Evolutionary conservation across 1,284 basidiomycete species (phyloP), one percentile per base, ranked within the genome.

Genomic region (Cryptococcus sp.): DNA sequence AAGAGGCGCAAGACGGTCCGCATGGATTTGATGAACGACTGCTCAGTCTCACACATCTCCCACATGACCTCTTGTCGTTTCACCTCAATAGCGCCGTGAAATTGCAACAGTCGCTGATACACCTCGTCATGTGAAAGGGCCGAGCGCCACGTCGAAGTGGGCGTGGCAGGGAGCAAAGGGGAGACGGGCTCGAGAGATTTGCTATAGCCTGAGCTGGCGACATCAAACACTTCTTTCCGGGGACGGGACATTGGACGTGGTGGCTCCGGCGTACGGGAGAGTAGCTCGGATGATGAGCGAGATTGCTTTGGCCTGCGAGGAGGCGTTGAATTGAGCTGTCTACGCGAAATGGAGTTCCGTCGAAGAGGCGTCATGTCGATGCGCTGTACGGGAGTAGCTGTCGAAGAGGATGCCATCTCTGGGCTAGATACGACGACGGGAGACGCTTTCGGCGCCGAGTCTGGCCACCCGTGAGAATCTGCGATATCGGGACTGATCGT

Each of bases 41-140:
- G 81, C 77, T 95, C 91, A 0, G 87, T 85, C 48, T 84, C 82
- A 63, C 82, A 83, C 48, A 93, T 80, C 58, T 87, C 83, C 78
- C 83, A 84, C 40, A 91, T 85, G 40, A 87, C 73, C 58, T 87
- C 85, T 67, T 89, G 88, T 13, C 90, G 82, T 45, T 82, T 80
- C 68, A 83, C 80, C 69, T 90, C 86, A 8, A 68, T 59, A 6
- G 78, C 69, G 0, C 85, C 82, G 60, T 81, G 78, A 3, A 47
- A 42, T 1, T 62, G 42, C 46, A 66, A 38, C 5, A 73, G 25
- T 1, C 56, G 61, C 8, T 58, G 46, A 58, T 67, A 72, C 1
- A 58, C 43, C 17, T 58, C 50, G 38, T 71, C 68, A 23, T 57
- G 56, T 3, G 61, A 47, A 2, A 75, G 54, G 3, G 67, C 64